A percentile compares a stretch with the other conserved stretches of the same genome.
These are phyloP conservation scores for Physcomitrium patens DNA, from an alignment of 225 moss, liverwort and hornwort species.

Conservation along the genomic window DNA sequence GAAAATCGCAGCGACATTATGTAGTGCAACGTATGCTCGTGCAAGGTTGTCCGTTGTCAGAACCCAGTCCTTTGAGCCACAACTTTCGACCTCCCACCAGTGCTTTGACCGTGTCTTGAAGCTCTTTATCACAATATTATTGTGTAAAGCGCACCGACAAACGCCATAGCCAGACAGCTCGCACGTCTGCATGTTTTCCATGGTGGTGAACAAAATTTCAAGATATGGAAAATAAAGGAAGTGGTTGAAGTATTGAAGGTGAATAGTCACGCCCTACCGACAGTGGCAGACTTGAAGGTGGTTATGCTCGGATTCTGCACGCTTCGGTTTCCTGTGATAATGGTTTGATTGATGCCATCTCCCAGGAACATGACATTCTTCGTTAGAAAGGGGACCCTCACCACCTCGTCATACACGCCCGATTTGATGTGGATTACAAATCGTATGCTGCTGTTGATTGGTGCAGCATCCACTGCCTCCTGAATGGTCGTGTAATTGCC, in stretches of 20 bases:
- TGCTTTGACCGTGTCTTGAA: background rate
- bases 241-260: too few species aligned
- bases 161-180: background rate
- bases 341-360: conserved; percentile 57
- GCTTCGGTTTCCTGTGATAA: conserved; percentile 67
- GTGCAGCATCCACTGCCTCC: conserved; percentile 60
- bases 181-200: background rate
- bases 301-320: conserved; percentile 41
- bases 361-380: conserved; percentile 65
- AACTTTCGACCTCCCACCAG: conserved; percentile 15
- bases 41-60: background rate
- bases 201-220: background rate
- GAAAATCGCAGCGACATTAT: background rate
- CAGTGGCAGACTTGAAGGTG: conserved; percentile 78
- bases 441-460: conserved; percentile 16
- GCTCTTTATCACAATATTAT: background rate
- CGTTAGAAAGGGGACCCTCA: conserved; percentile 42
- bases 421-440: conserved; percentile 66
- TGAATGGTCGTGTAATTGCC: conserved; percentile 53
- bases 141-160: conserved; percentile 23
- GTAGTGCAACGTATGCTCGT: too few species aligned
- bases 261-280: conserved; percentile 42
- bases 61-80: background rate
- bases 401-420: conserved; percentile 59
- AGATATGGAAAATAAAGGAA: too few species aligned